Evolutionary conservation across 2,329 filamentous ascomycete genomes (phyloP).

Genomic region (Microdochium trichocladiopsis): DNA sequence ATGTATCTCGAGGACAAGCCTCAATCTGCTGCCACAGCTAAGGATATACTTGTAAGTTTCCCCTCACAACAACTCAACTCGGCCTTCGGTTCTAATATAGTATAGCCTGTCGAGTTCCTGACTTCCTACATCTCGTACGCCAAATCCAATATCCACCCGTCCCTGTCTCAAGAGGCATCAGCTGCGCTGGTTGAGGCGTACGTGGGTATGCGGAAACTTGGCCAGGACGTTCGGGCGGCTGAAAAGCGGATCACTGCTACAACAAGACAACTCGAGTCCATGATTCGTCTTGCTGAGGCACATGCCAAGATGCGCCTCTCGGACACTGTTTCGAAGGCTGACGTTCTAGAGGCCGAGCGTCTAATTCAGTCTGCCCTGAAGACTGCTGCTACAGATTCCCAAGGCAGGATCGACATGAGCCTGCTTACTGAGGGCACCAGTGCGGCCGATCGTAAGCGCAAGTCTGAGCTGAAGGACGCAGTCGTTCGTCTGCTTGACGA

Average conservation of each 20-base stretch:
- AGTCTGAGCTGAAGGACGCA: conserved; percentile 77
- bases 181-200: conserved; percentile 80
- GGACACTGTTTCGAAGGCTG: conserved; percentile 64
- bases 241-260: conserved; percentile 98
- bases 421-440: conserved; percentile 91
- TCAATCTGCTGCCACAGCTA: conserved; percentile 65
- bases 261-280: conserved; percentile 91
- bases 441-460: conserved; percentile 74
- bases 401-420: conserved; percentile 95
- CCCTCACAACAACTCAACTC: not conserved
- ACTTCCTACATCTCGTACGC: conserved; percentile 97
- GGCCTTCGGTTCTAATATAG: conserved; percentile 15
- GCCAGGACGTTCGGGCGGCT: conserved; percentile 75
- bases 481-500: conserved; percentile 74
- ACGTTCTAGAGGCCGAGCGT: conserved; percentile 86
- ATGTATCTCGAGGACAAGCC: conserved; percentile 97
- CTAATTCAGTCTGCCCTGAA: conserved; percentile 92
- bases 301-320: conserved; percentile 97
- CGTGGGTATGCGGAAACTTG: conserved; percentile 90
- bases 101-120: conserved; percentile 83
- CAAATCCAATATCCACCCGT: conserved; percentile 76
- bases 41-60: conserved; percentile 71
- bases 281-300: conserved; percentile 94
- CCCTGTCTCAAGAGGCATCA: conserved; percentile 73
- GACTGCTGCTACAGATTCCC: conserved; percentile 89